phyloP scores from a whole-genome alignment of 2,329 filamentous ascomycete species.

The Xylariaceae sp. region DNA sequence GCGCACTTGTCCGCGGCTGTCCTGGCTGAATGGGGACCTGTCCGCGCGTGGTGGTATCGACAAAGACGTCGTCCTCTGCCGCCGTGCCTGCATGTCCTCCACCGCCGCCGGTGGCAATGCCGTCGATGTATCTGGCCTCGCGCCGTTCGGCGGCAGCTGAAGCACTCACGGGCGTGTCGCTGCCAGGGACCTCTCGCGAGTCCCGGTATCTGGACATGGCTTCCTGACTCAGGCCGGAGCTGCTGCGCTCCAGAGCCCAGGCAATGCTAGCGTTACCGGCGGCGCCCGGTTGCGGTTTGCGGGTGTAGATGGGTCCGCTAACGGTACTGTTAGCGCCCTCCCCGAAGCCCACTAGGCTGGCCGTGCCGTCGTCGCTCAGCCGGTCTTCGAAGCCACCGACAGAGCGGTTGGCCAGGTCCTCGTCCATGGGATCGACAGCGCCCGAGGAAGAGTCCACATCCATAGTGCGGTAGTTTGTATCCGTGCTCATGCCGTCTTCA shows the following conservation, averaged over 20 bases:
- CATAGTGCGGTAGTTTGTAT: constrained; percentile 53
- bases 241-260: constrained; percentile 46
- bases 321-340: constrained; percentile 85
- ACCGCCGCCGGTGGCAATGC: constrained; percentile 54
- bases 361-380: constrained; percentile 79
- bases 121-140: constrained; percentile 63
- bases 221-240: constrained; percentile 47
- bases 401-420: constrained; percentile 41
- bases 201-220: constrained; percentile 28
- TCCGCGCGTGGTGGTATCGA: constrained; percentile 59
- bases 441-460: constrained; percentile 44
- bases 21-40: constrained; percentile 43
- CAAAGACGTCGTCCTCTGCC: constrained; percentile 47
- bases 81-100: constrained; percentile 32
- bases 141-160: constrained; percentile 46
- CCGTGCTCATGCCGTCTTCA: constrained; percentile 67
- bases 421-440: constrained; percentile 30
- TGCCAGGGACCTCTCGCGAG: constrained; percentile 29
- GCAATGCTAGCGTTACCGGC: constrained; percentile 22
- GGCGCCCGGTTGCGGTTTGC: constrained; percentile 40
- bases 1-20: constrained; percentile 34
- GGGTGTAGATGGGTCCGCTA: constrained; percentile 67
- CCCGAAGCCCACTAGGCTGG: constrained; percentile 84
- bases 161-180: constrained; percentile 41
- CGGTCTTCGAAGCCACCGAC: constrained; percentile 57